These are phyloP conservation scores for Platismatia glauca DNA, from an alignment of 495 filamentous ascomycete genomes.

Conservation along the genomic window DNA sequence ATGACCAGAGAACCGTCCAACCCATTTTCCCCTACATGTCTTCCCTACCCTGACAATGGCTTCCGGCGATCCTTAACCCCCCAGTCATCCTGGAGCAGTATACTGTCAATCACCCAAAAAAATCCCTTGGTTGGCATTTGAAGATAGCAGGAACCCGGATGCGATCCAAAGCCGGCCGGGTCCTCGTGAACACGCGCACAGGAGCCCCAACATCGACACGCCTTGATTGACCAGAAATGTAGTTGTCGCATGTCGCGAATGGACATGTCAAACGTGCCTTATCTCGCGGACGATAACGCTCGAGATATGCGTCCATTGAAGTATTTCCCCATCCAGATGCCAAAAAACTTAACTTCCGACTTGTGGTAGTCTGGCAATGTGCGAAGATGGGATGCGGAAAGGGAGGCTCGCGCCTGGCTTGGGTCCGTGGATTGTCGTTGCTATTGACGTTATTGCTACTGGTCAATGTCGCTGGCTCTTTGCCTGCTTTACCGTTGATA, in stretches of 20 bases:
- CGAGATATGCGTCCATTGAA: background rate
- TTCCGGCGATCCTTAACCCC: too few species aligned
- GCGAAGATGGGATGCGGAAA: background rate
- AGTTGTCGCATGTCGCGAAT: background rate
- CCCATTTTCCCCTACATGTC: too few species aligned
- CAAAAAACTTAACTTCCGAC: too few species aligned
- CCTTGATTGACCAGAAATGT: background rate
- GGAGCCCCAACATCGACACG: background rate
- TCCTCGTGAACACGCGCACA: background rate
- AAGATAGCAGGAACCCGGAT: background rate
- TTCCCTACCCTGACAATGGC: background rate
- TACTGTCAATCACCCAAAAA: too few species aligned
- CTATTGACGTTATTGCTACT: background rate
- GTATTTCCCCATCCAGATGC: background rate
- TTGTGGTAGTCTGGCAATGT: background rate
- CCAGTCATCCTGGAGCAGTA: background rate
- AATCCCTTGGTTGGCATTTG: too few species aligned
- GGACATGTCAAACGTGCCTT: background rate
- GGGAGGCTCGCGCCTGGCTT: background rate
- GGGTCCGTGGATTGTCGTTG: background rate
- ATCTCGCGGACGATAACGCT: background rate
- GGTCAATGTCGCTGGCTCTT: background rate
- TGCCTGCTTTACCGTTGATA: background rate
- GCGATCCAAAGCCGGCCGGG: background rate
- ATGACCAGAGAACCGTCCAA: too few species aligned